Evolutionary conservation across 805 yeast species (phyloP), one percentile per base, ranked within the genome.

Genomic region (Candida methanosorbosa): DNA sequence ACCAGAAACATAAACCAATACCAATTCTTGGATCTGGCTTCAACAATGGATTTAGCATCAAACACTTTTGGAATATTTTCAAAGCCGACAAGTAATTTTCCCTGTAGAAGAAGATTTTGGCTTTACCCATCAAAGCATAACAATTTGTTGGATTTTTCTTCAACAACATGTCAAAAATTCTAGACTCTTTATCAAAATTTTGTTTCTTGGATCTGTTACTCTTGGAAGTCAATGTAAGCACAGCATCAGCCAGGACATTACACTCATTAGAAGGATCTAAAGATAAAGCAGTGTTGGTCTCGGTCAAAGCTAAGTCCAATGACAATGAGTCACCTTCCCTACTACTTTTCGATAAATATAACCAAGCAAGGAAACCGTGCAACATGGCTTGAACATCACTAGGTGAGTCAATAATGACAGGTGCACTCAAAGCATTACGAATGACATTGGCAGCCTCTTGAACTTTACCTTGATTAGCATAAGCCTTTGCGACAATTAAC

Each of bases 1-100:
- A 74, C 97, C 97, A 92, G 53, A 79, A 90, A 57, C 97, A 88
- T 43, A 92, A 63, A 24, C 98, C 99, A 40, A 90, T 75, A 20
- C 97, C 99, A 40, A 92, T 71, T 57, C 99, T 70, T 15, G 97
- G 94, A 60, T 90, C 97, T 4, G 97, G 97, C 45, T 72, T 72
- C 45, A 81, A 61, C 25, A 81, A 54, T 2, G 97, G 97, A 41
- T 86, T 79, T 33, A 78, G 65, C 23, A 79, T 68, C 43, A 92
- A 64, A 7, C 83, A 78, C 43, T 81, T 82, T 64, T 92, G 99
- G 59, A 84, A 92, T 22, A 83, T 56, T 53, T 79, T 80, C 48
- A 92, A 68, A 13, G 95, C 87, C 5, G 71, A 76, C 18, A 70
- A 55, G 56, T 78, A 87, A 52, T 82, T 81, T 40, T 75, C 78